Base-by-base conservation (phyloP, 2,329 filamentous ascomycete species). In the Paecilomyces sp. region DNA sequence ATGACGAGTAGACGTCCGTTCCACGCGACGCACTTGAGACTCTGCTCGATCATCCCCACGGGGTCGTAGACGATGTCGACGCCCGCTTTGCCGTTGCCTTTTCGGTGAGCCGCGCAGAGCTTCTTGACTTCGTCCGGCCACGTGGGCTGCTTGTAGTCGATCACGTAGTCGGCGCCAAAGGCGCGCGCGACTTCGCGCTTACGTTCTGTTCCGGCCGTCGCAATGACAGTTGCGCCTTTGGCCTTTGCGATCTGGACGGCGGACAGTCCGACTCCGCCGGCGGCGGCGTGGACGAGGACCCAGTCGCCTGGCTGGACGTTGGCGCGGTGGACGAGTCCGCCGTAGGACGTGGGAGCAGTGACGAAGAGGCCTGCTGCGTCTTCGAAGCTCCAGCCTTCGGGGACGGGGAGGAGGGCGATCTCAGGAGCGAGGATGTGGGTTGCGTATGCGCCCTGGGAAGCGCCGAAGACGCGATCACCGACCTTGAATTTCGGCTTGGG, bases 41-140 rank as follows among this genome's bases (percentile, higher is more conserved):
- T 91, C 71, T 86, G 83, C 65, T 95, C 91, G 56, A 97, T 90
- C 72, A 97, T 78, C 0, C 93, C 93, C 1, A 97, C 93, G 12
- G 93, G 92, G 74, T 97, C 93, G 77, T 91, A 97, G 24, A 97
- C 92, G 57, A 97, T 91, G 75, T 97, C 92, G 18, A 96, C 92
- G 11, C 92, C 86, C 0, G 73, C 72, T 52, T 81, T 78, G 1
- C 84, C 84, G 63, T 86, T 85, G 0, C 90, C 90, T 3, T 89
- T 93, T 60, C 77, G 67, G 53, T 79, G 65, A 62, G 70, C 63
- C 24, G 71, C 68, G 62, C 76, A 79, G 53, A 97, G 75, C 66
- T 85, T 86, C 78, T 90, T 90, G 55, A 97, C 91, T 62, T 86
- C 74, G 63, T 86, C 80, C 1, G 84, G 82, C 85, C 85, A 88